Evolutionary conservation across 305 asterid genomes (phyloP), one percentile per base, ranked within the genome.

Genomic region (Solanum hybrid): DNA sequence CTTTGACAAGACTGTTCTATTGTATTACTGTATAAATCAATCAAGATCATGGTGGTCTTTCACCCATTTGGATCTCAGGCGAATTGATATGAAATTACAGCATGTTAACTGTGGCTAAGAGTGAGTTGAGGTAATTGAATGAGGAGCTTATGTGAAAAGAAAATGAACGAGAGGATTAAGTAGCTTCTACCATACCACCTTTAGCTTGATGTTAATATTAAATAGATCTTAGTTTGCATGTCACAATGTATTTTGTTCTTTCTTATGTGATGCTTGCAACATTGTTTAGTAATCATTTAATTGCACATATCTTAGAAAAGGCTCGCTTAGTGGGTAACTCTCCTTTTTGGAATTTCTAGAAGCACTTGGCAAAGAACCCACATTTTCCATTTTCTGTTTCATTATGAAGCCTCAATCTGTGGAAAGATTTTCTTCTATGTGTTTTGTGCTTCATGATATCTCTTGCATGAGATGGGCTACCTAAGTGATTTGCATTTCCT

Each of bases 381-480:
- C 36, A 39, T 80, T 80, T 37, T 37, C 86, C 65, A 36, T 34
- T 79, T 79, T 79, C 85, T 79, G 57, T 24, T 36, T 79, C 45
- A 36, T 38, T 81, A 38, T 38, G 70, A 61, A 39, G 87, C 68
- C 29, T 81, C 33, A 81, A 80, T 39, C 34, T 39, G 9, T 24
- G 86, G 29, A 37, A 79, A 11, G 26, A 7, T 24, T 80, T 80
- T 80, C 33, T 80, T 7, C 13, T 81, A 24, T 24, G 65, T 81
- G 70, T 81, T 81, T 81, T 22, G 24, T 81, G 68, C 87, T 81
- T 81, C 87, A 81, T 81, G 36, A 38, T 39, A 81, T 81, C 70
- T 39, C 87, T 81, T 39, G 87, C 70, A 82, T 82, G 36, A 82
- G 87, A 82, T 38, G 65, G 86, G 86, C 86, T 38, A 80, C 65